These are phyloP conservation scores for Cladophialophora exuberans DNA, from an alignment of 2,329 filamentous ascomycete species.

Conservation along the genomic window DNA sequence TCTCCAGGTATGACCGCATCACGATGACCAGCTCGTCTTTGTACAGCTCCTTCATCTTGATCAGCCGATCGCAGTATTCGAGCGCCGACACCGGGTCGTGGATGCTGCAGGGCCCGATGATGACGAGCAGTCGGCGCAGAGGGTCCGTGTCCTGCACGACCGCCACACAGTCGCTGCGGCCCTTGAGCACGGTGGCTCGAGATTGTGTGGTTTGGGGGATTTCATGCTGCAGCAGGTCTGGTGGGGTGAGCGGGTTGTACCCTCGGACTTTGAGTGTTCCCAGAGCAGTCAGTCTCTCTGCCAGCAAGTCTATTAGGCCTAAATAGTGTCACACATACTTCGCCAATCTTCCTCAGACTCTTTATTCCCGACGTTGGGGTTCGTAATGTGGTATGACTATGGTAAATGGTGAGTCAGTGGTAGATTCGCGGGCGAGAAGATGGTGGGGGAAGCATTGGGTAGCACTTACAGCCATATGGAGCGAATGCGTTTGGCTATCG, in stretches of 20 bases:
- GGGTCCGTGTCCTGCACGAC: constrained; percentile 70
- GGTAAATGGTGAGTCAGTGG: constrained; percentile 16
- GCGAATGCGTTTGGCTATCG: background rate
- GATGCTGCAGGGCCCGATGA: constrained; percentile 95
- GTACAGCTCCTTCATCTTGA: constrained; percentile 76
- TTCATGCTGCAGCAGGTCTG: constrained; percentile 82
- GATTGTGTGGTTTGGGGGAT: constrained; percentile 62
- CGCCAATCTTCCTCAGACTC: constrained; percentile 77
- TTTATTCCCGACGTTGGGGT: constrained; percentile 77
- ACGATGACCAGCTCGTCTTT: constrained; percentile 84
- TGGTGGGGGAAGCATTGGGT: too few relatives aligned
- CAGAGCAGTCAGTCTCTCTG: too few relatives aligned
- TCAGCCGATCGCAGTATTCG: constrained; percentile 83
- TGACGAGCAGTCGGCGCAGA: constrained; percentile 83
- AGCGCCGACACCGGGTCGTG: constrained; percentile 88
- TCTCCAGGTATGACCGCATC: constrained; percentile 99
- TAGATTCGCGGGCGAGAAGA: background rate
- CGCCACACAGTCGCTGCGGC: constrained; percentile 62
- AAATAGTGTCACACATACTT: constrained; percentile 59
- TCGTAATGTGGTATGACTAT: constrained; percentile 72
- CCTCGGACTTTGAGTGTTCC: constrained; percentile 71
- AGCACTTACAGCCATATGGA: constrained; percentile 23
- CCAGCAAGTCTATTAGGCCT: background rate
- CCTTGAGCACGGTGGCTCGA: constrained; percentile 46
- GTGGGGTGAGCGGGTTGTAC: constrained; percentile 90